These are phyloP conservation scores for Aspergillus coremiiformis DNA, from an alignment of 495 filamentous ascomycete species.

Conservation along the genomic window DNA sequence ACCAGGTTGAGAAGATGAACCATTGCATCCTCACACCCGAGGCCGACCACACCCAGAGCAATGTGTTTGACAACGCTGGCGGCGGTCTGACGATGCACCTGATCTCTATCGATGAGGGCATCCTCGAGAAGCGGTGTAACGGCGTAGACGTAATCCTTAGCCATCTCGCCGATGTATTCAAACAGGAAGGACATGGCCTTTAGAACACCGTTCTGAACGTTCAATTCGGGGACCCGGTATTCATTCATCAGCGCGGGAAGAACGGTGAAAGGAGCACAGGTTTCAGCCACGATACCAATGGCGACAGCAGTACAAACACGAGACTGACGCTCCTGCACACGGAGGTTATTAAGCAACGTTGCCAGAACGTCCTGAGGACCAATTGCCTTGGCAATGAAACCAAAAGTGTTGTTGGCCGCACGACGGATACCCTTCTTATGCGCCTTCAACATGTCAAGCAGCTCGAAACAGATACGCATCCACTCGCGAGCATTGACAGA, in stretches of 20 bases:
- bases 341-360: slow-evolving; percentile 90
- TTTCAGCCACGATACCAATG: slow-evolving; percentile 99
- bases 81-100: slow-evolving; percentile 96
- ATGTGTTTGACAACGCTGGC: slow-evolving; percentile 96
- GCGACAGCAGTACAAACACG: slow-evolving; percentile 98
- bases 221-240: slow-evolving; percentile 95
- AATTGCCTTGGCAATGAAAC: slow-evolving; percentile 99
- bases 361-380: slow-evolving; percentile 96
- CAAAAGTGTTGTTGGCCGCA: slow-evolving; percentile 99
- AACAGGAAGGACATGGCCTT: slow-evolving; percentile 97
- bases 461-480: slow-evolving; percentile 99
- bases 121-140: slow-evolving; percentile 96
- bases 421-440: slow-evolving; percentile 99
- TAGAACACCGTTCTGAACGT: slow-evolving; percentile 97
- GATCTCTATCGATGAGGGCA: slow-evolving; percentile 94
- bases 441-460: slow-evolving; percentile 98
- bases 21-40: slow-evolving; percentile 99
- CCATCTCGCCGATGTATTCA: slow-evolving; percentile 99
- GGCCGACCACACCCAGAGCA: slow-evolving; percentile 87
- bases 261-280: slow-evolving; percentile 97
- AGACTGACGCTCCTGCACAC: slow-evolving; percentile 95
- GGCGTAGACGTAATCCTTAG: slow-evolving; percentile 98
- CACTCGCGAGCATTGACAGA: slow-evolving; percentile 95
- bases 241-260: slow-evolving; percentile 99
- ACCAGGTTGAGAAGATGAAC: slow-evolving; percentile 92